These are phyloP conservation scores for Ogataea hybrid DNA, from an alignment of 1,139 yeast genomes.

Conservation along the genomic window DNA sequence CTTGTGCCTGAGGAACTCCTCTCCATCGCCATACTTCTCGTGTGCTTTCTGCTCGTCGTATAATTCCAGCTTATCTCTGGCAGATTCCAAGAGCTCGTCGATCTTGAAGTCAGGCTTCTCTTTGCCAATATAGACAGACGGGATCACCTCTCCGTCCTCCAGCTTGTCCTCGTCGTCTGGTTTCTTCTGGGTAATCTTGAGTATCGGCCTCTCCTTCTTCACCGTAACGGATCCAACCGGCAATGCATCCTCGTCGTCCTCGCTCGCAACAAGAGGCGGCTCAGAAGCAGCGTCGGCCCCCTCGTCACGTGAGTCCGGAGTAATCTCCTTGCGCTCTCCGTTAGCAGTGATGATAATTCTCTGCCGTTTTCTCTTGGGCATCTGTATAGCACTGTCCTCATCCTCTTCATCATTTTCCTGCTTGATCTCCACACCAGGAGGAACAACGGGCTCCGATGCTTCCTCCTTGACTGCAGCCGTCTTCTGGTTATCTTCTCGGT, in stretches of 20 bases:
- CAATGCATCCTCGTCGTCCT: constrained; percentile 18
- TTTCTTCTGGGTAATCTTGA: neutral
- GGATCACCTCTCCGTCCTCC: constrained; percentile 16
- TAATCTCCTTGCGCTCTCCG: constrained; percentile 22
- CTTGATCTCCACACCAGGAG: neutral
- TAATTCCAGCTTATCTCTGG: constrained; percentile 21
- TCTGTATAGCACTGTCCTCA: constrained; percentile 13
- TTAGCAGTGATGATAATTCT: constrained; percentile 21
- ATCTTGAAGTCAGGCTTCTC: constrained; percentile 20
- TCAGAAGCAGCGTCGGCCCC: constrained; percentile 11
- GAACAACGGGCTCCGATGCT: constrained; percentile 13
- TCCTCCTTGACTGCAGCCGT: constrained; percentile 13
- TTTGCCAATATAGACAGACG: constrained; percentile 27
- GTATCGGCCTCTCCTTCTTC: constrained; percentile 3
- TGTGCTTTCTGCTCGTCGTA: constrained; percentile 34
- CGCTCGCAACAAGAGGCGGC: constrained; percentile 16
- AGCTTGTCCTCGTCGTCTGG: neutral
- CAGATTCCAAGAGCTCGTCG: constrained; percentile 20
- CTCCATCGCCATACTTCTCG: constrained; percentile 15
- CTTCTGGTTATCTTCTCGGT: constrained; percentile 11
- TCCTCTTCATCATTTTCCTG: constrained; percentile 19
- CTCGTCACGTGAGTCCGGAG: constrained; percentile 13
- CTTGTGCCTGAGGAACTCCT: constrained; percentile 67
- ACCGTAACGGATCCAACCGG: neutral
- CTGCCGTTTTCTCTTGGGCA: constrained; percentile 21